Percentiles rank a stretch among this genome's conserved stretches.
Conservation (phyloP, 2,329 filamentous ascomycete genomes). For the Colletotrichum eremochloae region DNA sequence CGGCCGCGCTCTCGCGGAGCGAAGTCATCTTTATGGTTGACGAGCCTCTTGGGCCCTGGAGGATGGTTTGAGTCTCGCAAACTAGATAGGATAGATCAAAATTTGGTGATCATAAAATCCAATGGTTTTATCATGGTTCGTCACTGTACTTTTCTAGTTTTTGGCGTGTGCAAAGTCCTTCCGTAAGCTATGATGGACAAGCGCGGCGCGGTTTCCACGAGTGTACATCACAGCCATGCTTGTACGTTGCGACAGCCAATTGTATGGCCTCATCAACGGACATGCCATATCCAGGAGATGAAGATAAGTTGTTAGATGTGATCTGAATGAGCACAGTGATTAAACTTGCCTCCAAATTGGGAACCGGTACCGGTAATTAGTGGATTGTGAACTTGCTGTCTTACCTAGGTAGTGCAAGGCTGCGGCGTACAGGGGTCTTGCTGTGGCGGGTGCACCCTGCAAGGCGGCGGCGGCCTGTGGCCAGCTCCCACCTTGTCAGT, state of each 20-base stretch:
- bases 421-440: constrained; percentile 32
- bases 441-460: constrained; percentile 39
- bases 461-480: constrained; percentile 39
- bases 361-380: constrained; percentile 6
- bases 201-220: too few species aligned
- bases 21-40: constrained; percentile 14
- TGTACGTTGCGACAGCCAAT: too few species aligned
- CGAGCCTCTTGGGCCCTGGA: neutral
- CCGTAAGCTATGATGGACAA: neutral
- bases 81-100: constrained; percentile 4
- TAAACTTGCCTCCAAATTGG: constrained; percentile 25
- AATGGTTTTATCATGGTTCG: neutral
- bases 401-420: constrained; percentile 35
- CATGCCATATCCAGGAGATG: neutral
- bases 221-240: neutral
- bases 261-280: neutral
- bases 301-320: neutral
- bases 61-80: neutral
- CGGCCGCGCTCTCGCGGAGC: constrained; percentile 45
- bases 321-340: neutral
- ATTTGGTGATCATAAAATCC: neutral
- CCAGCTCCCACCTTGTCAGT: constrained; percentile 42
- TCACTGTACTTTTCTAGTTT: neutral
- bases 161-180: neutral
- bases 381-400: constrained; percentile 20